These are phyloP conservation scores for Sanghuangporus baumii DNA, from an alignment of 1,284 basidiomycete species.

Conservation along the genomic window DNA sequence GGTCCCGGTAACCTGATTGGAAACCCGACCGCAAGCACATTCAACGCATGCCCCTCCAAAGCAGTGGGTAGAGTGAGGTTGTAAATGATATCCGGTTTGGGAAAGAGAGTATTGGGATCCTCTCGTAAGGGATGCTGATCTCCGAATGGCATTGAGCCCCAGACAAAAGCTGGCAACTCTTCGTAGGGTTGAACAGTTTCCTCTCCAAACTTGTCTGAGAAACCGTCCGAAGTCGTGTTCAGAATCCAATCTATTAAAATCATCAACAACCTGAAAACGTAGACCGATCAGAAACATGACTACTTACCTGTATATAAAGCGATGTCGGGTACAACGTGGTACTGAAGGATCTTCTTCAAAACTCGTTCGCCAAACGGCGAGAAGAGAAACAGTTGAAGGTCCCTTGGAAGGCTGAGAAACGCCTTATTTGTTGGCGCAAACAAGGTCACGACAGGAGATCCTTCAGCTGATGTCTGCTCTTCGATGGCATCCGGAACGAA, in stretches of 20 bases:
- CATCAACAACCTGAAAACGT: neutral
- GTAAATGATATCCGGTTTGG: conserved; percentile 37
- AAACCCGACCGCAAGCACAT: conserved; percentile 43
- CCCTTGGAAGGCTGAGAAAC: conserved; percentile 51
- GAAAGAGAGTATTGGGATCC: conserved; percentile 1
- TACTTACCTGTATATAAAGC: conserved; percentile 50
- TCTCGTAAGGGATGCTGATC: neutral
- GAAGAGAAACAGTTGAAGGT: conserved; percentile 59
- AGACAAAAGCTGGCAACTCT: no score
- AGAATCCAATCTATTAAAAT: neutral
- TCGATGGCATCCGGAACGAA: conserved; percentile 34
- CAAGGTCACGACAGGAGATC: conserved; percentile 49
- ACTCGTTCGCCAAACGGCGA: conserved; percentile 56
- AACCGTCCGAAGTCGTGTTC: neutral
- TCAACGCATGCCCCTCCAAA: conserved; percentile 42
- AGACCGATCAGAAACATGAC: neutral
- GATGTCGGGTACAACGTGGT: conserved; percentile 57
- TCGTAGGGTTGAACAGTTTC: neutral
- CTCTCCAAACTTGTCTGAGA: neutral
- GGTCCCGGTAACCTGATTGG: conserved; percentile 30
- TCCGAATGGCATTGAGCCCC: no score
- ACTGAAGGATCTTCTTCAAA: conserved; percentile 59
- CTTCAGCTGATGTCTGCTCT: conserved; percentile 35
- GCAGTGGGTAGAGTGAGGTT: conserved; percentile 45
- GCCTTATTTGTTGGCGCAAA: conserved; percentile 66